Base-by-base conservation (phyloP, 768 basidiomycete species). In the Suillus tomentosus region DNA sequence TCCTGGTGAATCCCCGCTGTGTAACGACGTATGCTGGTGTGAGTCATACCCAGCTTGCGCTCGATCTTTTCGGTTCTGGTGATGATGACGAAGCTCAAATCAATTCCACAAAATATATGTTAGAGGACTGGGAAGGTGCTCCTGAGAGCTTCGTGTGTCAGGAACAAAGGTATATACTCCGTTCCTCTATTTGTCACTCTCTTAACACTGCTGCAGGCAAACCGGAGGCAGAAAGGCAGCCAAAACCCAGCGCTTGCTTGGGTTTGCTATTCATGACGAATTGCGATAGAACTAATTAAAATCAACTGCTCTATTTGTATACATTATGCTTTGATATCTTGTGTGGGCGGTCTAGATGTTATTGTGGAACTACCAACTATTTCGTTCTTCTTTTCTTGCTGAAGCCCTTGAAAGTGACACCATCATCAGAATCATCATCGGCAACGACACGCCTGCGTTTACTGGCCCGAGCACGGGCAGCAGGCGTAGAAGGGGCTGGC, bases 61-160 rank as follows among this genome's bases (percentile, higher is more conserved):
- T 93, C 53, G 96, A 98, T 76, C 77, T 99, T 69, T 99, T 98
- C 70, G 96, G 96, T 0, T 78, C 81, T 11, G 83, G 86, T 47
- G 85, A 87, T n/a, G 88, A 87, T 27, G 88, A 92, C 56, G 82
- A 80, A 48, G 67, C 78, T 17, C 77, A 80, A 34, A 84, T 83
- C 54, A 76, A 76, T 22, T 55, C 67, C 3, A 75, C 75, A 31
- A 94, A 91, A 75, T 96, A 98, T 76, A 84, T 92, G 0, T 76
- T 99, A 60, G 93, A 95, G 54, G 94, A 97, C 72, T 99, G 96
- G 96, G 91, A 94, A 62, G 92, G 94, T 34, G 94, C 97, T 6
- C 97, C 97, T 0, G 96, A 98, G 74, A 94, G 91, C 67, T 99
- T 97, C 77, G 96, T 98, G 7, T 99, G 97, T 72, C 97, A 99